Conservation (phyloP, 495 filamentous ascomycete genomes). For the Chaetomidium leptoderma region DNA sequence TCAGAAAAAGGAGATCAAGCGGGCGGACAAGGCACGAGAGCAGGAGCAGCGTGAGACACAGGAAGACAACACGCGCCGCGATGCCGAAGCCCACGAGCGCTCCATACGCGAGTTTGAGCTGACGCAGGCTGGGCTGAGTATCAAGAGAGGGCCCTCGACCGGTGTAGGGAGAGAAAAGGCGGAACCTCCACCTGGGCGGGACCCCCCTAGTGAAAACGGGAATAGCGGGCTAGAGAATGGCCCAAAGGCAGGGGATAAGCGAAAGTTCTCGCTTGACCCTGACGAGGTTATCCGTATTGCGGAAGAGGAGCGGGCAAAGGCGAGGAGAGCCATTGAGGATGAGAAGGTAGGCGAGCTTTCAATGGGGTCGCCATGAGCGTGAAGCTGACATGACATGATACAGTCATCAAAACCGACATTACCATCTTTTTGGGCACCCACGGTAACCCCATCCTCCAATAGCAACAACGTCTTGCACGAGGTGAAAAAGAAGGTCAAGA, state of each 20-base stretch:
- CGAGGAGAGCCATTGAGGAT: constrained; percentile 61
- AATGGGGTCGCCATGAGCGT: neutral
- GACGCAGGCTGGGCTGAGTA: constrained; percentile 65
- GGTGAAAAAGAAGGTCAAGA: constrained; percentile 62
- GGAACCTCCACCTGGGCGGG: constrained; percentile 6
- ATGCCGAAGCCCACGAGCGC: constrained; percentile 56
- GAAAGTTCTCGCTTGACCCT: constrained; percentile 81
- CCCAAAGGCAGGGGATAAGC: constrained; percentile 54
- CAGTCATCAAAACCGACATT: constrained; percentile 66
- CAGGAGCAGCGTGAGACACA: constrained; percentile 50
- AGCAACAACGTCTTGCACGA: constrained; percentile 47
- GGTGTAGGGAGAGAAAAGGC: constrained; percentile 32
- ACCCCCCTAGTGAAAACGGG: neutral
- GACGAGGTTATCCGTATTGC: constrained; percentile 71
- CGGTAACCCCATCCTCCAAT: constrained; percentile 65
- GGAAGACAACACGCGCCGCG: constrained; percentile 49
- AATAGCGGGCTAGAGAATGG: constrained; percentile 7
- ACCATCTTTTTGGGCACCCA: constrained; percentile 92
- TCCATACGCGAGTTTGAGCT: constrained; percentile 60
- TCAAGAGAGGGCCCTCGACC: constrained; percentile 40
- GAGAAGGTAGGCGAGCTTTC: constrained; percentile 58
- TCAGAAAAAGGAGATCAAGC: constrained; percentile 89
- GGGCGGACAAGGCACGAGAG: constrained; percentile 65
- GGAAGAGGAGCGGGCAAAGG: constrained; percentile 62
- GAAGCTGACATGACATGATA: constrained; percentile 19